A percentile compares a stretch with the other conserved stretches of the same genome.
These are phyloP conservation scores for Sarocladium brachiariae DNA, from an alignment of 2,329 filamentous ascomycete species.

Conservation along the genomic window DNA sequence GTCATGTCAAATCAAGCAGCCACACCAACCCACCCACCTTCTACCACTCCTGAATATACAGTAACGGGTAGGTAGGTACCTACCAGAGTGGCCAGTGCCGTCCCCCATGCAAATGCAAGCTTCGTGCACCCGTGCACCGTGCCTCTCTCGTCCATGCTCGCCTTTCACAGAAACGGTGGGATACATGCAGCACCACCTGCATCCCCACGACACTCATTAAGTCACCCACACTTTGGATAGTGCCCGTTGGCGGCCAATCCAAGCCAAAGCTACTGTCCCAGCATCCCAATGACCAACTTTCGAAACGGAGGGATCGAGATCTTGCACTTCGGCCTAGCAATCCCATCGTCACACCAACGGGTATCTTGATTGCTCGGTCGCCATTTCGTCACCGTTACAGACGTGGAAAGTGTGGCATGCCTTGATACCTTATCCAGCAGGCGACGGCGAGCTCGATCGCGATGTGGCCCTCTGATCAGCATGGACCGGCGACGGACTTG, in stretches of 20 bases:
- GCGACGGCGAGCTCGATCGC: background rate
- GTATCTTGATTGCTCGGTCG: background rate
- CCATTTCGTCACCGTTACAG: background rate
- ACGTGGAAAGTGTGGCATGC: background rate
- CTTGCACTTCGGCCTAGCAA: background rate
- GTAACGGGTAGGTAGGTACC: no score
- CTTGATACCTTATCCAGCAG: background rate
- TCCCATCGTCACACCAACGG: background rate
- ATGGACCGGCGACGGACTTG: no score
- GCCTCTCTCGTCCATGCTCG: background rate
- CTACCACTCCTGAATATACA: background rate
- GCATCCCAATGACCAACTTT: background rate
- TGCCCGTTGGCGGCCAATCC: constrained; percentile 8
- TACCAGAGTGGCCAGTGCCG: no score
- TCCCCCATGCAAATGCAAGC: background rate
- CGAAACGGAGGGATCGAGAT: constrained; percentile 9
- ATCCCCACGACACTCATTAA: background rate
- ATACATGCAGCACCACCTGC: background rate
- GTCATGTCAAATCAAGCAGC: background rate
- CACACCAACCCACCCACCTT: background rate
- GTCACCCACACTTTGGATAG: background rate
- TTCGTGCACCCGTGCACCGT: background rate
- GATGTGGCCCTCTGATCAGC: background rate
- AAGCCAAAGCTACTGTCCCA: background rate
- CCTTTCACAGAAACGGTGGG: background rate